Evolutionary conservation across 2,329 filamentous ascomycete genomes (phyloP), one percentile per base, ranked within the genome.

Genomic region (Boeremia lycopersici): DNA sequence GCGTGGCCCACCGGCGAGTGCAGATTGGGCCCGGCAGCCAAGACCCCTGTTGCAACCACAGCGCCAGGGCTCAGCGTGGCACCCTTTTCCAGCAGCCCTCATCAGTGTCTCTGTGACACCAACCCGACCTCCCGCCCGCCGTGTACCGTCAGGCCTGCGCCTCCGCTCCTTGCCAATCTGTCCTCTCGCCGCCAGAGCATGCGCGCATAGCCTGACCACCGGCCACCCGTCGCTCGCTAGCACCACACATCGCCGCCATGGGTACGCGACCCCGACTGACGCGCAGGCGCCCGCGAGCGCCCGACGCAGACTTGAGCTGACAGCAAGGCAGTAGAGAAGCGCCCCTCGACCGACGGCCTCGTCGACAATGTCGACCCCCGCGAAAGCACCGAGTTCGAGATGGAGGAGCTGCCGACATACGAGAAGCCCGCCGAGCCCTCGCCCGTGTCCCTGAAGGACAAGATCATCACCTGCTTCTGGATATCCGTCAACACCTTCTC

Each of bases 401-500:
- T 73, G 29, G 62, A 72, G 34, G 65, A 73, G 55, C 68, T 75
- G 56, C 72, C 72, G 17, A 67, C 67, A 13, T 72, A 69, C 53
- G 71, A 75, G 64, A 69, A 71, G 50, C 57, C 65, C 6, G 51
- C 47, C 9, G 64, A 70, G 56, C 61, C 67, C 8, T 45, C 60
- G 29, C 62, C 67, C 15, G 52, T 73, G 17, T 59, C 71, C 19
- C 62, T 72, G 61, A 72, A 71, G 59, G 73, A 75, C 56, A 72
- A 74, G 61, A 53, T 76, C 43, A 69, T 74, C 36, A 76, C 74
- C 17, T 69, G 64, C 51, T 67, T 74, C 47, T 76, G 77, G 65
- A 78, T 80, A 46, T 68, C 64, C 2, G 63, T 79, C 56, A 79
- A 80, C 63, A 79, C 77, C 34, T 57, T 75, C 5, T 76, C 76